Base-by-base conservation (phyloP, 2,329 filamentous ascomycete species). In the Neurospora crassa region DNA sequence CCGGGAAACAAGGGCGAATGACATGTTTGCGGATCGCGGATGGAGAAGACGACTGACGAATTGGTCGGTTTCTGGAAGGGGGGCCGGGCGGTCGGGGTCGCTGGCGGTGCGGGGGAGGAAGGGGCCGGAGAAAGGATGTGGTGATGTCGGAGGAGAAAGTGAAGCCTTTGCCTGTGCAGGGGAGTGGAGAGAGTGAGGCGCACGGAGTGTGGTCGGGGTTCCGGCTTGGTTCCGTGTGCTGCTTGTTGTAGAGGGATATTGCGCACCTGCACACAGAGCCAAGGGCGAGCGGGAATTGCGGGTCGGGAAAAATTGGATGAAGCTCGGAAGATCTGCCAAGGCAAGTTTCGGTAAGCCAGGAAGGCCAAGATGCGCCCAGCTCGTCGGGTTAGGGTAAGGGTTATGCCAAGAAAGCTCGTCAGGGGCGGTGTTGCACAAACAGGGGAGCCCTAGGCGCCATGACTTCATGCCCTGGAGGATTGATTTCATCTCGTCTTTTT, bases 241-340 rank as follows among this genome's bases (percentile, higher is more conserved):
- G 34, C 53, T 63, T 29, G 70, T 40, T 72, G 70, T 69, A 70
- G 70, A 72, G 73, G 71, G 73, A 74, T 77, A 75, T 76, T 73
- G 74, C 74, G 76, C 74, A 77, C 40, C 68, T 69, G 72, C 69
- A 71, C 45, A 71, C 68, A 71, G 67, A 40, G 45, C 20, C 45
- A 53, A 53, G 70, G 59, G 41, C 41, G 43, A 71, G 63, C 73
- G 70, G 75, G 72, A 68, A 68, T 70, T 69, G 63, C 70, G 68
- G 63, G 72, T 73, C 68, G 72, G 76, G 75, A 76, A 78, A 79
- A 79, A 77, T 73, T 75, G 72, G 72, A 41, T 24, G 74, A 74
- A 73, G 75, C 76, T 79, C 79, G 78, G 78, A 77, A 79, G 78
- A 77, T 79, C 74, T 80, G 78, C 78, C 74, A 76, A 74, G 53